Conservation (phyloP, 352 stramenopile species). For the Ophiocytium majus region DNA sequence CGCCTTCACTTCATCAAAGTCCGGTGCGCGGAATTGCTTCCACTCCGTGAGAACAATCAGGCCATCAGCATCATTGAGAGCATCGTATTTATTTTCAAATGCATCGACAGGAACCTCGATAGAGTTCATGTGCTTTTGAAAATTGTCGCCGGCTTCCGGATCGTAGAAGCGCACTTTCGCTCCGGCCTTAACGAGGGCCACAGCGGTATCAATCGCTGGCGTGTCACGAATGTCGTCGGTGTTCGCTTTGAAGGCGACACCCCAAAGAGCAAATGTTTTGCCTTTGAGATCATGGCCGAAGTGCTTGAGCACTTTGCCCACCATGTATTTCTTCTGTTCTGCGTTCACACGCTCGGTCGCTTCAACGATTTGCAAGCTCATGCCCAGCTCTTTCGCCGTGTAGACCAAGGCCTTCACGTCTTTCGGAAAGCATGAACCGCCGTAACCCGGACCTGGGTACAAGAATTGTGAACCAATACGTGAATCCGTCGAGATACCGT, state of each 20-base stretch:
- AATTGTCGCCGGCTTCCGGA: conserved; percentile 34
- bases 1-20: conserved; percentile 46
- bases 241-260: conserved; percentile 50
- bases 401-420: conserved; percentile 37
- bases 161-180: conserved; percentile 29
- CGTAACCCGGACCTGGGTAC: conserved; percentile 40
- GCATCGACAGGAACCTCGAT: conserved; percentile 32
- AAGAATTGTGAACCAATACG: conserved; percentile 41
- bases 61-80: conserved; percentile 38
- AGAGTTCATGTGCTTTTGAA: not conserved
- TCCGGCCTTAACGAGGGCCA: conserved; percentile 35
- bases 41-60: conserved; percentile 52
- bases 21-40: conserved; percentile 43
- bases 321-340: conserved; percentile 34
- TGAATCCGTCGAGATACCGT: conserved; percentile 30
- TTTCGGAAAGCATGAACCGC: conserved; percentile 46
- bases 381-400: conserved; percentile 34
- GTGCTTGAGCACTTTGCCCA: conserved; percentile 40
- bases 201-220: conserved; percentile 29
- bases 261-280: conserved; percentile 43
- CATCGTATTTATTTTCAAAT: conserved; percentile 47
- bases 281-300: conserved; percentile 29
- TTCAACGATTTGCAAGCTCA: conserved; percentile 23
- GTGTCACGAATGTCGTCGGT: conserved; percentile 48
- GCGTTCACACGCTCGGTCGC: not conserved